Evolutionary conservation across 2,329 filamentous ascomycete species (phyloP).

Genomic region (Microcyclosporella mali): DNA sequence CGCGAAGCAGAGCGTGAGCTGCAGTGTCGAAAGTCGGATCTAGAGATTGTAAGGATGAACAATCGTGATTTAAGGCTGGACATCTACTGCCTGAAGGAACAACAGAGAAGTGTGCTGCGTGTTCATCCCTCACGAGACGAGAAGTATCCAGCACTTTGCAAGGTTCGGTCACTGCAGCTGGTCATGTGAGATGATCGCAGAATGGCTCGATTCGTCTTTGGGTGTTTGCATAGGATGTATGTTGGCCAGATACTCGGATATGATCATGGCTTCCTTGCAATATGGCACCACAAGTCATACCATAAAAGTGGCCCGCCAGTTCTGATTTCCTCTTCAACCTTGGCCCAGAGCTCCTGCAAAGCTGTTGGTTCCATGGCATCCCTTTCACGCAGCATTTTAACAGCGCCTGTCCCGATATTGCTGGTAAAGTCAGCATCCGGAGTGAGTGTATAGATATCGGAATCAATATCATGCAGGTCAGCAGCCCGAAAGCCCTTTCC

Average conservation of each 20-base stretch:
- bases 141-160: too few relatives aligned
- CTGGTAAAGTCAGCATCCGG: slow-evolving; percentile 14
- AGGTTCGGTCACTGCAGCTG: too few relatives aligned
- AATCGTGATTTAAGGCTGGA: too few relatives aligned
- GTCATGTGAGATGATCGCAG: too few relatives aligned
- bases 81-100: too few relatives aligned
- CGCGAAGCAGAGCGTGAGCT: too few relatives aligned
- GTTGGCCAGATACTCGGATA: background rate
- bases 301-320: slow-evolving; percentile 10
- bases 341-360: background rate
- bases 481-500: slow-evolving; percentile 5
- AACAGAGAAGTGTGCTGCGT: too few relatives aligned
- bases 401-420: slow-evolving; percentile 7
- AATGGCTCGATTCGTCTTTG: too few relatives aligned
- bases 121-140: too few relatives aligned
- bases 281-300: slow-evolving; percentile 20
- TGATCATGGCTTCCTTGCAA: slow-evolving; percentile 12
- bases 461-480: slow-evolving; percentile 10
- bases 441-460: slow-evolving; percentile 12
- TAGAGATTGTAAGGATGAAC: too few relatives aligned
- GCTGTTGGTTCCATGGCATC: slow-evolving; percentile 5
- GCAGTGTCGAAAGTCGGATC: too few relatives aligned
- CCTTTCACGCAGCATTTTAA: slow-evolving; percentile 7
- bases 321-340: slow-evolving; percentile 13
- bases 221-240: too few relatives aligned